Evolutionary conservation across 1,284 basidiomycete species (phyloP), one percentile per base, ranked within the genome.

Genomic region (Gomphus sp.): DNA sequence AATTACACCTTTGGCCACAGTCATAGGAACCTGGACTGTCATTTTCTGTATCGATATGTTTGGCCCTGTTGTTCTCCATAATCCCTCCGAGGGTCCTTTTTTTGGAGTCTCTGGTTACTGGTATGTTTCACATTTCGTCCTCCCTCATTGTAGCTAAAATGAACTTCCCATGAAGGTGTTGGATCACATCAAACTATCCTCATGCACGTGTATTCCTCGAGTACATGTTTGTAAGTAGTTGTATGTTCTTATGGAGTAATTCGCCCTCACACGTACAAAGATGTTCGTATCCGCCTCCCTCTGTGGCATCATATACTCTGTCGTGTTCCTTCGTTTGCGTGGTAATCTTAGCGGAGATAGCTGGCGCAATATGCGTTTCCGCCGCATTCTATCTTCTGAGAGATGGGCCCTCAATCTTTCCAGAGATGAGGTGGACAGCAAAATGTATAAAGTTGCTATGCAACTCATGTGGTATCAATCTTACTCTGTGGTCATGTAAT

Each of bases 81-180:
- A 63, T 4, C 62, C 60, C 6, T 62, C 68, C n/a, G 63, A 68
- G 9, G 79, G 78, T 2, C 75, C 78, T 5, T 82, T 77, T 64
- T 81, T 73, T 55, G 76, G 73, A 0, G 75, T 81, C 47, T 75
- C 77, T 0, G 80, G 78, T 0, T 75, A 76, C 62, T 81, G 77
- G 77, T 58, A n/a, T 18, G 51, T 33, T 31, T 3, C 9, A 28
- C 36, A 5, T 4, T n/a, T 28, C 3, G 16, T 43, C 16, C 16
- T n/a, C n/a, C n/a, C n/a, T n/a, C n/a, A n/a, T 4, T n/a, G 14
- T 5, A 43, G 16, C 8, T 43, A 2, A n/a, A 43, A n/a, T 5
- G 28, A 28, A 28, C 18, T n/a, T 12, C 16, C 25, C 10, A 9
- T 12, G 8, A n/a, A 58, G 57, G 62, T 83, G 81, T 63, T 81